These are phyloP conservation scores for Penicillium rolfsii DNA, from an alignment of 2,329 filamentous ascomycete genomes.

Conservation along the genomic window DNA sequence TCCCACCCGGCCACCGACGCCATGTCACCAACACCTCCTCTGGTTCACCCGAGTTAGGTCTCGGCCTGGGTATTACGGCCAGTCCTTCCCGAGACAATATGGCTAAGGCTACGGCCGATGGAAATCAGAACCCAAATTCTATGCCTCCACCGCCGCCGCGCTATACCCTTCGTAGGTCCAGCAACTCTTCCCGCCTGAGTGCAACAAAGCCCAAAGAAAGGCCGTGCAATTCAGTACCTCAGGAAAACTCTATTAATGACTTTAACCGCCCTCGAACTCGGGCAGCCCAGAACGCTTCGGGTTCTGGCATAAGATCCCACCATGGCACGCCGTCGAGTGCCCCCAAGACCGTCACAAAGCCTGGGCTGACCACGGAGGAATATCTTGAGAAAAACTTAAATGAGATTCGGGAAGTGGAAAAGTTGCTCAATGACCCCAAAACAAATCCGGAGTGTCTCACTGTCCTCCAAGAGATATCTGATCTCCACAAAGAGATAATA, in stretches of 20 bases:
- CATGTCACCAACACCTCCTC: not conserved
- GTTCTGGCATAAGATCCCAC: not conserved
- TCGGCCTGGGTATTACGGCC: slow-evolving; percentile 1
- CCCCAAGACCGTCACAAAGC: not conserved
- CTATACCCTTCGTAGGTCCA: not conserved
- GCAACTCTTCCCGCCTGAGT: not conserved
- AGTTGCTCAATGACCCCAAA: not conserved
- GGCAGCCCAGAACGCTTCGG: not conserved
- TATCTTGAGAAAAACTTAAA: not conserved
- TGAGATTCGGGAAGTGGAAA: not conserved
- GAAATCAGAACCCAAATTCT: not conserved
- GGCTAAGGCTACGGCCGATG: not conserved
- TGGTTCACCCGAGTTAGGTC: not conserved
- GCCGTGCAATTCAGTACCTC: not conserved
- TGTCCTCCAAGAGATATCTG: not conserved
- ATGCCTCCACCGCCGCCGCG: not conserved
- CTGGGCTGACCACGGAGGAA: fast-evolving
- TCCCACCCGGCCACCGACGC: not conserved
- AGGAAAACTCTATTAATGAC: not conserved
- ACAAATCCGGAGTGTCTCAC: not conserved
- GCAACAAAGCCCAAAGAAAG: not conserved
- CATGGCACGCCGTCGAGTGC: not conserved
- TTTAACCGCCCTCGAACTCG: not conserved
- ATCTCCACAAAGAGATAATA: not conserved
- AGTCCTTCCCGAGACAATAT: not conserved